Evolutionary conservation across 352 stramenopile genomes (phyloP).

Genomic region (Phytophthora colocasiae): DNA sequence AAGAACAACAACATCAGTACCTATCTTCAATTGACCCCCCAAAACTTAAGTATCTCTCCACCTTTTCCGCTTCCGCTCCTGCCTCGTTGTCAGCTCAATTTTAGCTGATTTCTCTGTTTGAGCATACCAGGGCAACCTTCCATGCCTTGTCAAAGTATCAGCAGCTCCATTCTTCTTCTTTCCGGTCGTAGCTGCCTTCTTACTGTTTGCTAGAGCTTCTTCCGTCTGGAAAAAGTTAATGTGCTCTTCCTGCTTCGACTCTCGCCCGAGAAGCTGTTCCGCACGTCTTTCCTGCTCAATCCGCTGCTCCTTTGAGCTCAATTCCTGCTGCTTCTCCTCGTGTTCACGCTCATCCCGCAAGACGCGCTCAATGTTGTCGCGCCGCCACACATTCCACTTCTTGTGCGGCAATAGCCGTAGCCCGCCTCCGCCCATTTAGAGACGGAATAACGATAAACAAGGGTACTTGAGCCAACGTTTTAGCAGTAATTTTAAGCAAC

Average conservation of each 20-base stretch:
- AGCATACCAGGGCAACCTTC: constrained; percentile 55
- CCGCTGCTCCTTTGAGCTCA: constrained; percentile 25
- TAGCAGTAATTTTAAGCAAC: too few relatives aligned
- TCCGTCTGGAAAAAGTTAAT: constrained; percentile 56
- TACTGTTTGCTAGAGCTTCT: constrained; percentile 11
- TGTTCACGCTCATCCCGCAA: constrained; percentile 69
- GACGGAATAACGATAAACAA: background rate
- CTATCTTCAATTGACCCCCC: background rate
- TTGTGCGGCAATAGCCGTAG: constrained; percentile 78
- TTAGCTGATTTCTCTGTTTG: constrained; percentile 15
- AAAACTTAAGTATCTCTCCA: constrained; percentile 7
- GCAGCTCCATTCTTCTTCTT: constrained; percentile 12
- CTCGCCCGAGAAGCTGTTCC: constrained; percentile 31
- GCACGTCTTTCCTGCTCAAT: constrained; percentile 51
- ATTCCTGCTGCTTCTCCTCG: constrained; percentile 32
- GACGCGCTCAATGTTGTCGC: constrained; percentile 86
- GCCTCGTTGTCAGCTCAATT: constrained; percentile 15
- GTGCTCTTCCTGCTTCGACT: constrained; percentile 18
- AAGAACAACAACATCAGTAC: constrained; percentile 12
- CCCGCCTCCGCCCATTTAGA: constrained; percentile 66
- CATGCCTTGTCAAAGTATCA: constrained; percentile 46
- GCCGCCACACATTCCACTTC: constrained; percentile 88
- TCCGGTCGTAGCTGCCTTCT: background rate
- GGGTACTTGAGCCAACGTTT: too few relatives aligned
- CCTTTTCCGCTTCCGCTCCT: constrained; percentile 52